Base-by-base conservation (phyloP, 2,329 filamentous ascomycete species). In the Colletotrichum karsti region DNA sequence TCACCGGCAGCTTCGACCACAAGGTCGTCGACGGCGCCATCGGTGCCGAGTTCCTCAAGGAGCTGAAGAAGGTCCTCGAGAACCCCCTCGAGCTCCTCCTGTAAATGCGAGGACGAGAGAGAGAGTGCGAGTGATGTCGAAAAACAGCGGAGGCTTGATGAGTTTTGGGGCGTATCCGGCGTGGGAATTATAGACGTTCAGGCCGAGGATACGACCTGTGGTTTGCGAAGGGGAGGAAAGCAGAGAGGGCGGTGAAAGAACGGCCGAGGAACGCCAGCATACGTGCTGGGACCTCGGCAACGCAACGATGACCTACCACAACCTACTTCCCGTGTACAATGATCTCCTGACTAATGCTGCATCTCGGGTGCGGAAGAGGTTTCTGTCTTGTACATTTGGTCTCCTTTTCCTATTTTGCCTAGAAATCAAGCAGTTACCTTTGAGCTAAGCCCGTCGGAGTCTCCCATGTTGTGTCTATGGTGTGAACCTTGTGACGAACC, bases 1-100 rank as follows among this genome's bases (percentile, higher is more conserved):
- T 99, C 67, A 98, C 95, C 41, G 95, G 87, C 77, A 97, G 93
- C 87, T 99, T 99, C 81, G 96, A 99, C 87, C 96, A 99, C 91
- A 97, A 97, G 89, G 95, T 98, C 56, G 91, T 99, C 12, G 96
- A 99, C 79, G 96, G 96, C 72, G 96, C 95, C 42, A 93, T 98
- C 66, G 97, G 96, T 77, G 96, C 92, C 67, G 96, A 99, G 83
- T 99, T 95, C 91, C 94, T 99, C 83, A 91, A 90, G 82, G 96
- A 97, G 86, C 86, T 99, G 81, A 99, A 99, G 92, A 95, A 95
- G 89, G 93, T 94, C 59, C 86, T 99, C 69, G 96, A 99, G 91
- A 98, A 97, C 88, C 96, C 96, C 73, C 88, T 99, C 74, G 93
- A 97, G 86, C 88, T 99, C 74, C 87, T 99, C 81, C 88, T 99